Evolutionary conservation across 192 early-diverging fungal species (phyloP).

Genomic region (Helicostylum pulchrum): DNA sequence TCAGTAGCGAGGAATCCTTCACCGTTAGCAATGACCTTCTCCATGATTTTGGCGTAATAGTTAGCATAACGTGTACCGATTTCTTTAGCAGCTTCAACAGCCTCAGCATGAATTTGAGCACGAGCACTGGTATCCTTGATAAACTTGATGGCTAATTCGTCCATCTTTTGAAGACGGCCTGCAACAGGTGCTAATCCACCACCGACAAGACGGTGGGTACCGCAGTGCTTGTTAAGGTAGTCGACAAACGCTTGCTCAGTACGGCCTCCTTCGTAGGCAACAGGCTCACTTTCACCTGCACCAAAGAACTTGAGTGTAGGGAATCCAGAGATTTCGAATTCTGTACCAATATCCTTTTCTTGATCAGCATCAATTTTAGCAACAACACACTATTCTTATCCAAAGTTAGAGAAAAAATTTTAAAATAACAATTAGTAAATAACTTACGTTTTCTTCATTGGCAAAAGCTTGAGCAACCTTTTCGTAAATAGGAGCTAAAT

Average conservation of each 20-base stretch:
- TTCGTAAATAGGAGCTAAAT: constrained; percentile 80
- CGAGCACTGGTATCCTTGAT: constrained; percentile 39
- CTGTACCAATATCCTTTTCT: constrained; percentile 56
- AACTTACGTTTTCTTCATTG: constrained; percentile 70
- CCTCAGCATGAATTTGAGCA: constrained; percentile 26
- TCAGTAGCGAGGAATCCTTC: constrained; percentile 74
- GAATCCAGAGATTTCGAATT: constrained; percentile 74
- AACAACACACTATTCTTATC: constrained; percentile 57
- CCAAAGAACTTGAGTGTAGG: constrained; percentile 89
- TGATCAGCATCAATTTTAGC: constrained; percentile 88
- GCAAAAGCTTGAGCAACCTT: constrained; percentile 81
- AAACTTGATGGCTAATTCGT: constrained; percentile 60
- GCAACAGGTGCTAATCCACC: constrained; percentile 66
- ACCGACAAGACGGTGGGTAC: constrained; percentile 68
- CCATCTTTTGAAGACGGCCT: constrained; percentile 45
- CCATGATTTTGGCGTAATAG: constrained; percentile 92
- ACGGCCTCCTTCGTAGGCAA: constrained; percentile 73
- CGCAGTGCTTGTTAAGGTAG: constrained; percentile 84
- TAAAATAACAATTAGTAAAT: no score
- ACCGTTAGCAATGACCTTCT: constrained; percentile 69
- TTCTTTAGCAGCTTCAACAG: constrained; percentile 41
- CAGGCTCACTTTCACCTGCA: constrained; percentile 58
- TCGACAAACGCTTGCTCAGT: constrained; percentile 67
- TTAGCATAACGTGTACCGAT: constrained; percentile 53
- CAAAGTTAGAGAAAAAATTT: no score